Percentiles rank a stretch among this genome's conserved stretches.
Conservation (phyloP, 129 eudicot genomes). For the Chrysanthemum makinoi region DNA sequence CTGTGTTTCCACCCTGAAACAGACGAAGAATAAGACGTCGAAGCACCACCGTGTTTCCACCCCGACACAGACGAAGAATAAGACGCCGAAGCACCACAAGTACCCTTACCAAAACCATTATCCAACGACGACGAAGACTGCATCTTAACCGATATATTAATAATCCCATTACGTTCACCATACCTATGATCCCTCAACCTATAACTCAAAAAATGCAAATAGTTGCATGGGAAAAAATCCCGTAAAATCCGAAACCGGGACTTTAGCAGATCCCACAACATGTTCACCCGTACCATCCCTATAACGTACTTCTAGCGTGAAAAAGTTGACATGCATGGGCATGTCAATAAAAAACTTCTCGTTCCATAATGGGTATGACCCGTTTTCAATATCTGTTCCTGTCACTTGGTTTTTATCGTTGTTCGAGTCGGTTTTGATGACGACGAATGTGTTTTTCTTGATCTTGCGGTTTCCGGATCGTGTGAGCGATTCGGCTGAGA, state of each 20-base stretch:
- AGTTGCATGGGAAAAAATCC: constrained; percentile 35
- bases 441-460: constrained; percentile 45
- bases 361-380: constrained; percentile 55
- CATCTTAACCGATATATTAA: constrained; percentile 56
- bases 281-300: constrained; percentile 26
- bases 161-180: constrained; percentile 70
- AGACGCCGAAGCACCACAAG: not conserved
- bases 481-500: constrained; percentile 51
- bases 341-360: constrained; percentile 38
- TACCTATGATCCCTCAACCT: constrained; percentile 47
- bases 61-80: not conserved
- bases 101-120: not conserved
- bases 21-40: not conserved
- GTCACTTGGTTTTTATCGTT: constrained; percentile 21
- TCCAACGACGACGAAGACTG: not conserved
- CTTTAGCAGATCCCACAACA: constrained; percentile 42
- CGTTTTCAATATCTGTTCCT: constrained; percentile 36
- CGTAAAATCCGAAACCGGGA: constrained; percentile 62
- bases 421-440: constrained; percentile 27
- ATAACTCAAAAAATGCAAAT: constrained; percentile 69
- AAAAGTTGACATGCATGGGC: constrained; percentile 36
- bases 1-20: constrained; percentile 6
- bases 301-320: constrained; percentile 53
- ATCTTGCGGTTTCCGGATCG: constrained; percentile 23
- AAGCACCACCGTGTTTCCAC: constrained; percentile 8